phyloP scores from a whole-genome alignment of 305 asterid species.

The Vinca major region DNA sequence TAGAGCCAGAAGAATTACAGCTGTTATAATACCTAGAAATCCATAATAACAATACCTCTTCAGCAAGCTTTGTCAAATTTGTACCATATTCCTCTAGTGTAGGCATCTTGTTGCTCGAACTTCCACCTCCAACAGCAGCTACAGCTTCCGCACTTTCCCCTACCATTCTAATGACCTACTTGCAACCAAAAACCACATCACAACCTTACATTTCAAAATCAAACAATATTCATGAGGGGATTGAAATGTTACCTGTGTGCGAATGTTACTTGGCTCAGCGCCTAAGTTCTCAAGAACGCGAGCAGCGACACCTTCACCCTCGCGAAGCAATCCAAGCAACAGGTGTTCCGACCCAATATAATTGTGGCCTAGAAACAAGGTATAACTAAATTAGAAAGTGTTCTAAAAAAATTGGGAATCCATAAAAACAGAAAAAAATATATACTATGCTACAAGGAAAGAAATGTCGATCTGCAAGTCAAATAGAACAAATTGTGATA shows the following conservation, averaged over 20 bases:
- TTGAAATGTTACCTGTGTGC: conserved; percentile 57
- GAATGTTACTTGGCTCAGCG: conserved; percentile 87
- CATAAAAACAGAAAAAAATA: background rate
- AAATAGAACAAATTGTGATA: background rate
- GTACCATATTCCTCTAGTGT: conserved; percentile 97
- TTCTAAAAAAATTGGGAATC: background rate
- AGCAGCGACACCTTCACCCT: conserved; percentile 99
- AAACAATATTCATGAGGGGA: background rate
- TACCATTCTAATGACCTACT: conserved; percentile 13
- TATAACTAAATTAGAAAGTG: background rate
- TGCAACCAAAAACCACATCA: background rate
- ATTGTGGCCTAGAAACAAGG: conserved; percentile 59
- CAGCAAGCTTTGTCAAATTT: conserved; percentile 91
- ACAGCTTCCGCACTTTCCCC: conserved; percentile 52
- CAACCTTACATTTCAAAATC: background rate
- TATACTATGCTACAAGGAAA: background rate
- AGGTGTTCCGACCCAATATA: conserved; percentile 98
- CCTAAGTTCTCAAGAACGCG: conserved; percentile 95
- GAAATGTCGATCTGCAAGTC: background rate
- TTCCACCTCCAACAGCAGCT: conserved; percentile 90
- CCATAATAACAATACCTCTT: conserved; percentile 79
- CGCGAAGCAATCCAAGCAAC: conserved; percentile 92
- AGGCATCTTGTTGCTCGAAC: conserved; percentile 89
- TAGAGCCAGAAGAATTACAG: background rate
- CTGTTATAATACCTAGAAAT: background rate